Conservation (phyloP, 2,329 filamentous ascomycete species). For the Colletotrichum cordylinicola region DNA sequence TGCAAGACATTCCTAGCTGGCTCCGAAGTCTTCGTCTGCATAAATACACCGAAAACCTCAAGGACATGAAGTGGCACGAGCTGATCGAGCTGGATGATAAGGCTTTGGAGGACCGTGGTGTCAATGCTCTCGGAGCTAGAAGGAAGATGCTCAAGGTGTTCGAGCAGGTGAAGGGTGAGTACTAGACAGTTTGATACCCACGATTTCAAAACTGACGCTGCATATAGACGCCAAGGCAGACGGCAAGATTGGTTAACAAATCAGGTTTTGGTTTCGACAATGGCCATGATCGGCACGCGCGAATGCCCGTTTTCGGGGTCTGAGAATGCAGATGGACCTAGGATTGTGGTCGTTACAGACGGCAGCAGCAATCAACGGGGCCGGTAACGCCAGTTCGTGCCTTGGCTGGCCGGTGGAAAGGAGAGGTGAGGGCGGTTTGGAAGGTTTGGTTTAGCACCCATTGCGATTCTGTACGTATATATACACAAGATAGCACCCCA, state of each 20-base stretch:
- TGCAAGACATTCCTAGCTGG: constrained; percentile 97
- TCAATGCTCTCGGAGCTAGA: constrained; percentile 91
- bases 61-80: constrained; percentile 96
- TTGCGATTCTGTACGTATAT: constrained; percentile 18
- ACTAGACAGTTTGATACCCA: background rate
- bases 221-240: constrained; percentile 53
- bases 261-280: background rate
- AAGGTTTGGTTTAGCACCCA: background rate
- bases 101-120: constrained; percentile 88
- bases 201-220: background rate
- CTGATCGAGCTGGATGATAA: constrained; percentile 91
- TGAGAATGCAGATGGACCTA: background rate
- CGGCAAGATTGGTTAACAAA: constrained; percentile 64
- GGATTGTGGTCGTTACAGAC: background rate
- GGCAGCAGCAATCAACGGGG: background rate
- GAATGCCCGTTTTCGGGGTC: background rate
- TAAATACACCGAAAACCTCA: constrained; percentile 98
- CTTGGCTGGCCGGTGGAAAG: background rate
- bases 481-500: background rate
- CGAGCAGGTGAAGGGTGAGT: constrained; percentile 84
- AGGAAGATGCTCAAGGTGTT: constrained; percentile 99
- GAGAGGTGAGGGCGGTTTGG: background rate
- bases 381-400: background rate
- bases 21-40: constrained; percentile 91
- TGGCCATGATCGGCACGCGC: background rate